Percentiles rank a stretch among this genome's conserved stretches.
phyloP scores from a whole-genome alignment of 129 eudicot species.

The Sambucus nigra region DNA sequence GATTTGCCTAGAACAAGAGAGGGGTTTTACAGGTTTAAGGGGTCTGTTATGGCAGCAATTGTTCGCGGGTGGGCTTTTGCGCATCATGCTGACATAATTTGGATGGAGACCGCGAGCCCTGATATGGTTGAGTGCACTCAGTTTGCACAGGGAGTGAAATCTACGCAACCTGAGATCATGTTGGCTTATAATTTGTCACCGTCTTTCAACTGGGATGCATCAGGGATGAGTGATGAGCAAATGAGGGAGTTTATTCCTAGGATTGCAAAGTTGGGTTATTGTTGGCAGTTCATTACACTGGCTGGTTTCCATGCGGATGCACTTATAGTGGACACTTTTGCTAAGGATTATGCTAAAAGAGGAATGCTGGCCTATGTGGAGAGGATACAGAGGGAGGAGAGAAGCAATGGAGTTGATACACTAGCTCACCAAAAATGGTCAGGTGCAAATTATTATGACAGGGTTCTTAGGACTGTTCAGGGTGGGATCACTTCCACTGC shows the following conservation, averaged over 20 bases:
- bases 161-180: slow-evolving; percentile 62
- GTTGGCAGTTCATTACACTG: slow-evolving; percentile 95
- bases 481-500: slow-evolving; percentile 98
- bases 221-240: slow-evolving; percentile 80
- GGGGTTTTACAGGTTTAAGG: slow-evolving; percentile 86
- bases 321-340: slow-evolving; percentile 63
- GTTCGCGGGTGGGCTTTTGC: slow-evolving; percentile 97
- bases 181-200: slow-evolving; percentile 91
- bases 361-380: slow-evolving; percentile 98
- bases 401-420: slow-evolving; percentile 81
- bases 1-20: slow-evolving; percentile 90
- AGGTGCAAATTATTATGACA: slow-evolving; percentile 92
- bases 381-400: slow-evolving; percentile 84
- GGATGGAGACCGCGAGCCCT: slow-evolving; percentile 97
- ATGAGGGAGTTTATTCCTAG: slow-evolving; percentile 89
- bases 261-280: slow-evolving; percentile 77
- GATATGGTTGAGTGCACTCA: slow-evolving; percentile 86
- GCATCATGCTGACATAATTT: slow-evolving; percentile 58
- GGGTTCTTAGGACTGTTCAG: slow-evolving; percentile 90
- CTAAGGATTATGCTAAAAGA: slow-evolving; percentile 66
- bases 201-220: slow-evolving; percentile 99
- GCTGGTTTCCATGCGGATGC: slow-evolving; percentile 96
- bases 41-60: slow-evolving; percentile 74
- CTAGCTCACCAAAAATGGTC: slow-evolving; percentile 99
- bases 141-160: slow-evolving; percentile 66